Evolutionary conservation across 345 rosid genomes (phyloP).

Genomic region (Eucalyptus tenuipes): DNA sequence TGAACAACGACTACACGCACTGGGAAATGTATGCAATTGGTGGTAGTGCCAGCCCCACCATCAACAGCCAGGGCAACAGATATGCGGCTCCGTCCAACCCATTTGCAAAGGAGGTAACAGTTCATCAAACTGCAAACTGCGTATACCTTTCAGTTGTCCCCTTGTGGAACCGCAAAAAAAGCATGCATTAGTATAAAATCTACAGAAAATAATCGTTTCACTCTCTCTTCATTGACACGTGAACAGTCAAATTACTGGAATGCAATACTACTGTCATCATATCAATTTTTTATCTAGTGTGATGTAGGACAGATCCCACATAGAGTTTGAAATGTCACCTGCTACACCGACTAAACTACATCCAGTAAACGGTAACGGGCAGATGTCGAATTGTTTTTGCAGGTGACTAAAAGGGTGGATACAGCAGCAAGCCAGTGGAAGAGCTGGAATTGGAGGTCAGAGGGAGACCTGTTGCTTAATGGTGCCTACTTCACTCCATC

Average conservation of each 20-base stretch:
- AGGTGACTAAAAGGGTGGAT: conserved; percentile 15
- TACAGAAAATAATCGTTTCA: neutral
- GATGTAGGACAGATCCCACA: neutral
- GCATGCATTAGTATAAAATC: neutral
- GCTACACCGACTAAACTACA: neutral
- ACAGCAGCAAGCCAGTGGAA: conserved; percentile 4
- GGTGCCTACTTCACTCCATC: conserved; percentile 17
- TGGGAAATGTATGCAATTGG: conserved; percentile 58
- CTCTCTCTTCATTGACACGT: neutral
- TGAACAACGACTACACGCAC: conserved; percentile 51
- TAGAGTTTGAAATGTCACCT: neutral
- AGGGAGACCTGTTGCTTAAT: conserved; percentile 7
- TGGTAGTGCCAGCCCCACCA: conserved; percentile 40
- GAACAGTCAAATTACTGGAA: neutral
- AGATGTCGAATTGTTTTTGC: neutral
- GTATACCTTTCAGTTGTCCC: neutral
- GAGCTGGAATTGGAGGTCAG: conserved; percentile 15
- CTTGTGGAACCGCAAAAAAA: neutral
- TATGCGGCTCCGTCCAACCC: conserved; percentile 33
- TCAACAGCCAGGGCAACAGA: conserved; percentile 47
- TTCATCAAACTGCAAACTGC: neutral
- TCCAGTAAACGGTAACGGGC: neutral
- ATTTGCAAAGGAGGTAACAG: conserved; percentile 33
- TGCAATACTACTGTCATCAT: neutral
- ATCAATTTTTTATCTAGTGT: neutral